Evolutionary conservation across 192 early-diverging fungal species (phyloP).

Genomic region (Backusella parvicylindrica): DNA sequence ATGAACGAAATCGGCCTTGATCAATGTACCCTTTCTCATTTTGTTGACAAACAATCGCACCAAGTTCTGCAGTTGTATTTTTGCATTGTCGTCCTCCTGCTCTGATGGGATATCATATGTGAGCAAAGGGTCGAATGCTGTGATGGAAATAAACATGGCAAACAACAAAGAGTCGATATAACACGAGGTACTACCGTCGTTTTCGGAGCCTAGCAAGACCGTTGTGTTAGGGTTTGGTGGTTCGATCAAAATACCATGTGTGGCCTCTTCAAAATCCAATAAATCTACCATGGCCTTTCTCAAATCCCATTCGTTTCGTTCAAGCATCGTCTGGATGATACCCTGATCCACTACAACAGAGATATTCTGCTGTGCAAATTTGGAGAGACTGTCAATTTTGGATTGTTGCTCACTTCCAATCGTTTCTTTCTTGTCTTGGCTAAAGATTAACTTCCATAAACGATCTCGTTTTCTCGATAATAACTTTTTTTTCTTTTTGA

Average conservation of each 20-base stretch:
- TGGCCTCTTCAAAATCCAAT: constrained; percentile 31
- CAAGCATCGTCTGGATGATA: constrained; percentile 15
- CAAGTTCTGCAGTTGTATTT: neutral
- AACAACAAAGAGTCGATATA: neutral
- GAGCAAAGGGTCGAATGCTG: neutral
- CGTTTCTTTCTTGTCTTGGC: neutral
- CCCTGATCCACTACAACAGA: neutral
- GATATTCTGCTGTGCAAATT: constrained; percentile 5
- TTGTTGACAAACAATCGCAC: neutral
- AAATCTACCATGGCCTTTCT: constrained; percentile 21
- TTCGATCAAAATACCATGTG: constrained; percentile 29
- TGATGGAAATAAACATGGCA: neutral
- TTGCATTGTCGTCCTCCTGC: neutral
- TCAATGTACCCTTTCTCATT: neutral
- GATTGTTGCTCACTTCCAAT: neutral
- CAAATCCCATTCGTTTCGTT: constrained; percentile 34
- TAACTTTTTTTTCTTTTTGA: neutral
- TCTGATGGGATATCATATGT: neutral
- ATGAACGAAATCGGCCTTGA: neutral
- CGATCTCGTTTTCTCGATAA: neutral
- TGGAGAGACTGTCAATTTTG: constrained; percentile 1
- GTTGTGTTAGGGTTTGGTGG: neutral
- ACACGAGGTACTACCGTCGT: neutral
- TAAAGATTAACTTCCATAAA: constrained; percentile 5
- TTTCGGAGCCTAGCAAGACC: neutral